Base-by-base conservation (phyloP, 768 basidiomycete genomes). In the Leccinum pellstonianum region DNA sequence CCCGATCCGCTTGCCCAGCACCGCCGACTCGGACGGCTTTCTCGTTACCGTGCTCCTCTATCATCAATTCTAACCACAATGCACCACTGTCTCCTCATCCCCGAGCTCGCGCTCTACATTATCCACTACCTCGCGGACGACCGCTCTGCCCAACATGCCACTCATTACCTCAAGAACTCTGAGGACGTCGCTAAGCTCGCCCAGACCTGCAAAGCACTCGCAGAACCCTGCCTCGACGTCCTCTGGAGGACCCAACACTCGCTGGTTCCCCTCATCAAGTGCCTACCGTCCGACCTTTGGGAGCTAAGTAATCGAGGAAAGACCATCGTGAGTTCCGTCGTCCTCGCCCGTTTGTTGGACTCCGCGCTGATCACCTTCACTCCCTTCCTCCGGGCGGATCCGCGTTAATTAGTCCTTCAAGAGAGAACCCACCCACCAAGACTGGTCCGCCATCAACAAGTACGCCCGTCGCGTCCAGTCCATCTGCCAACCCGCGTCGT, bases 241-340 rank as follows among this genome's bases (percentile, higher is more conserved):
- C 72, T 73, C 37, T 73, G 72, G 72, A 54, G 23, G 48, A 71
- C 65, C 2, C 72, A 73, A 49, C 68, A 69, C 55, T 70, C 72
- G 6, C 61, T 73, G 8, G 61, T 62, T 23, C 72, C 73, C 0
- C 65, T 73, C 11, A 51, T 71, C 54, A 69, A 71, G 69, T 73
- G 69, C 21, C 51, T 73, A 5, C 68, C 72, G 11, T 9, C 55
- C n/a, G 61, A 68, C 52, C 23, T 65, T 3, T 73, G 73, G 72
- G 60, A 68, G 29, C 15, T 68, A 15, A 62, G 57, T 9, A 62
- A 58, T 38, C 54, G 60, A 29, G 53, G 58, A 15, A 70, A 64
- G 57, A 51, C 37, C 5, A 61, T 73, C 35, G 73, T 75, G 52
- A 61, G 72, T 65, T 23, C 29, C 11, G 19, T 21, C 19, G 41